Conservation (phyloP, 352 stramenopile species). For the Phytopythium kandeliae region DNA sequence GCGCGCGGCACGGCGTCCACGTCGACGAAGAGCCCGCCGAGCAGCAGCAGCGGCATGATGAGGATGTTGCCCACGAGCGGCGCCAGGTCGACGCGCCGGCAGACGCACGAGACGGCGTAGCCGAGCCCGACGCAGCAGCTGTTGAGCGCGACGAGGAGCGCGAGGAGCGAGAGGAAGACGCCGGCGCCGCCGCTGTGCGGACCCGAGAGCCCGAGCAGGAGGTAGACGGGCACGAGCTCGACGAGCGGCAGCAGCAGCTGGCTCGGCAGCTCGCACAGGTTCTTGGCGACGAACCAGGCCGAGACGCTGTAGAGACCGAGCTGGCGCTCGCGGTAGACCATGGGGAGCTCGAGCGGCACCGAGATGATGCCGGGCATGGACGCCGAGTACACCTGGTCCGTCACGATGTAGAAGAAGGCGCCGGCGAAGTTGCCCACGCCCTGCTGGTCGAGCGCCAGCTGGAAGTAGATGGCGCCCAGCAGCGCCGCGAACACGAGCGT, state of each 20-base stretch:
- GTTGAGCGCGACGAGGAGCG: slow-evolving; percentile 22
- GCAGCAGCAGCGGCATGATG: slow-evolving; percentile 39
- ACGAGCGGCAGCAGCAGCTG: slow-evolving; percentile 43
- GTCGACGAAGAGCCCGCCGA: slow-evolving; percentile 43
- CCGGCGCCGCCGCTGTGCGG: slow-evolving; percentile 11
- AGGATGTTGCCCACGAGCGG: slow-evolving; percentile 37
- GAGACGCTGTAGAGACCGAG: slow-evolving; percentile 35
- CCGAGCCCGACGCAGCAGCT: slow-evolving; percentile 31
- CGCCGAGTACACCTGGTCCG: slow-evolving; percentile 37
- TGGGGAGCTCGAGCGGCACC: slow-evolving; percentile 43
- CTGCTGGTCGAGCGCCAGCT: slow-evolving; percentile 31
- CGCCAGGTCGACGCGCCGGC: slow-evolving; percentile 30
- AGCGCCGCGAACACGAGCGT: slow-evolving; percentile 36
- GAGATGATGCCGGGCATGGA: slow-evolving; percentile 35
- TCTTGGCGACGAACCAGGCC: slow-evolving; percentile 50
- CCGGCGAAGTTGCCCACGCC: slow-evolving; percentile 45
- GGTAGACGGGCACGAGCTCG: slow-evolving; percentile 36
- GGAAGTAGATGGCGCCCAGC: slow-evolving; percentile 46
- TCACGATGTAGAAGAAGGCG: slow-evolving; percentile 51
- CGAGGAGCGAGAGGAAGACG: slow-evolving; percentile 23
- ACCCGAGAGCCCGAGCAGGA: slow-evolving; percentile 34
- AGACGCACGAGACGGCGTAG: slow-evolving; percentile 38
- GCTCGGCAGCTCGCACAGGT: slow-evolving; percentile 41
- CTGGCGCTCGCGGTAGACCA: slow-evolving; percentile 42
- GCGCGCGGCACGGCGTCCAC: slow-evolving; percentile 22